phyloP scores from a whole-genome alignment of 2,329 filamentous ascomycete species.

The Hirsutella minnesotensis region DNA sequence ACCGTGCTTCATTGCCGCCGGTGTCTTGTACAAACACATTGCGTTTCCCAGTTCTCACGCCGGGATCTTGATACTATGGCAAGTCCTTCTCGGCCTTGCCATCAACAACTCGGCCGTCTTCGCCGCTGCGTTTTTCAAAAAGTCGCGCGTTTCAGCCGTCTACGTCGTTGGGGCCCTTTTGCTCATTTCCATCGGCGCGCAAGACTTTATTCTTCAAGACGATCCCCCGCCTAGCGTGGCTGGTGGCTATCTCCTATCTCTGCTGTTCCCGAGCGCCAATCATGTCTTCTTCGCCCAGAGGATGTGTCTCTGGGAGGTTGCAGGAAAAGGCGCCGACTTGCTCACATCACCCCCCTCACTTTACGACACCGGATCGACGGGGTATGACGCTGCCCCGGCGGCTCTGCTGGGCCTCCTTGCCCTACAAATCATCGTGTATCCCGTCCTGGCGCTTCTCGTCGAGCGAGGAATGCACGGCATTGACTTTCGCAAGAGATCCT shows the following conservation, averaged over 20 bases:
- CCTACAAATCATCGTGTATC: constrained; percentile 16
- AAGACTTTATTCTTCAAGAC: constrained; percentile 8
- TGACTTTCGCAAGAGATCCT: constrained; percentile 16
- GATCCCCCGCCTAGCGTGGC: not conserved
- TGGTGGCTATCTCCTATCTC: constrained; percentile 5
- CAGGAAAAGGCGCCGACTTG: constrained; percentile 2
- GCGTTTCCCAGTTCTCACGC: constrained; percentile 17
- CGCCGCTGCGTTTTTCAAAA: constrained; percentile 24
- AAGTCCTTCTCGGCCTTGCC: constrained; percentile 34
- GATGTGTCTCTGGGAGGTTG: constrained; percentile 11
- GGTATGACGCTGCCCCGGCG: too few species aligned
- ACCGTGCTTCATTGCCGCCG: constrained; percentile 30
- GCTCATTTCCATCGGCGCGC: constrained; percentile 13
- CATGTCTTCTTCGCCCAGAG: constrained; percentile 13
- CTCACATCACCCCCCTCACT: too few species aligned
- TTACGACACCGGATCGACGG: too few species aligned
- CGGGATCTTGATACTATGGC: constrained; percentile 24
- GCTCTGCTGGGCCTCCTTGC: too few species aligned
- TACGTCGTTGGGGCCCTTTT: constrained; percentile 17
- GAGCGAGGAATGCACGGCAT: constrained; percentile 20
- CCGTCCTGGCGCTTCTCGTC: constrained; percentile 17
- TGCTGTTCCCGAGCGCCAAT: constrained; percentile 13
- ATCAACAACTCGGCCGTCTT: constrained; percentile 59
- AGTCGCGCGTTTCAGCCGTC: constrained; percentile 17
- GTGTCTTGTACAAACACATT: constrained; percentile 17